Base-by-base conservation (phyloP, 768 basidiomycete species). In the Lyophyllum atratum region DNA sequence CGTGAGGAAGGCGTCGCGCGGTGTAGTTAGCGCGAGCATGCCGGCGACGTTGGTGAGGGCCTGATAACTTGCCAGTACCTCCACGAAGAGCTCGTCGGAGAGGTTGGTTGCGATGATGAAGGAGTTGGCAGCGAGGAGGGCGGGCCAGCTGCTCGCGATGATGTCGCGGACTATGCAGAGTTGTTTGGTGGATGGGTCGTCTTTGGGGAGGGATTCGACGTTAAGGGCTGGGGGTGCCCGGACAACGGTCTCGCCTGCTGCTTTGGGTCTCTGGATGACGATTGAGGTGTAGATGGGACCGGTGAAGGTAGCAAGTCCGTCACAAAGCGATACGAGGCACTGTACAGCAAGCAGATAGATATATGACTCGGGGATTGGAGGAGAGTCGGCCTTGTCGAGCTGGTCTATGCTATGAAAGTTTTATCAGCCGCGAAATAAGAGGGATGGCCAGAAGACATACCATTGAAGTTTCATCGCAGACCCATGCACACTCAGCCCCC, bases 301-400 rank as follows among this genome's bases (percentile, higher is more conserved):
- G 0, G 85, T 83, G 68, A 85, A 90, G 0, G 84, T 76, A 0
- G 89, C 86, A 51, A 95, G 87, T 1, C 94, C 95, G 63, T 95
- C 93, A 58, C 90, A 93, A 2, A 99, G 75, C 0, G 92, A 87
- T 26, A 90, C 82, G 9, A 98, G 80, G 65, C 90, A 95, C 64
- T 98, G 95, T 0, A 97, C 82, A 0, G 87, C 92, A 1, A 99
- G 83, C 8, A 99, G 87, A 67, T 95, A 96, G 60, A 96, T 83
- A 68, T 99, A 98, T 3, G 90, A 81, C 56, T 99, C 97, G 0
- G 97, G 96, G 52, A 98, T 95, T 0, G 85, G 80, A 0, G 97
- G 97, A 0, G 95, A 86, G 63, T 99, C 97, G 0, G 93, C 90
- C 71, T 99, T 99, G 76, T 99, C 96, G 12, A 98, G 84, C 70